Evolutionary conservation across 768 basidiomycete species (phyloP).

Genomic region (Rhodotorula graminis): DNA sequence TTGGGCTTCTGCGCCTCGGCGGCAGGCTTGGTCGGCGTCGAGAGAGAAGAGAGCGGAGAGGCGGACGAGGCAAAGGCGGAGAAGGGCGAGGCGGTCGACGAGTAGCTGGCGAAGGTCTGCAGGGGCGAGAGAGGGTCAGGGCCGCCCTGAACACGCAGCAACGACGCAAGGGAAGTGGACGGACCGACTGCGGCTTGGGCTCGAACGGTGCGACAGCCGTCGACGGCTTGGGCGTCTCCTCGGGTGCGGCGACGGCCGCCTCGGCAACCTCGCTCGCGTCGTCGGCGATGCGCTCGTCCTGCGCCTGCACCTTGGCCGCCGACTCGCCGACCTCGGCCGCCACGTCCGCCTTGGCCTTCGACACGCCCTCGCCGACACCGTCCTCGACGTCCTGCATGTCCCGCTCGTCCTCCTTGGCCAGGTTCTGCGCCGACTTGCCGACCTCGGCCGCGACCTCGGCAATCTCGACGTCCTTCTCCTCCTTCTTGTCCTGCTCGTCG

Average conservation of each 20-base stretch:
- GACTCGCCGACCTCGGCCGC: conserved; percentile 19
- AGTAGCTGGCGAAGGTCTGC: conserved; percentile 11
- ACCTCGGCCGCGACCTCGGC: conserved; percentile 33
- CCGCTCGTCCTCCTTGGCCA: conserved; percentile 5
- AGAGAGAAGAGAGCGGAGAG: conserved; percentile 27
- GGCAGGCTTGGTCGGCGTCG: conserved; percentile 1
- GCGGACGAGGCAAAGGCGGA: conserved; percentile 25
- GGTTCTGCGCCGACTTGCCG: conserved; percentile 12
- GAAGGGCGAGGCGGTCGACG: conserved; percentile 25
- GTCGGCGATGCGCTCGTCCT: conserved; percentile 5
- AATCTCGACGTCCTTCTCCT: conserved; percentile 24
- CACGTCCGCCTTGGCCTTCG: not conserved
- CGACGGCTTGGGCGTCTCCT: not conserved
- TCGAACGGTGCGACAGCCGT: not conserved
- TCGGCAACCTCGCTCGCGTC: not conserved
- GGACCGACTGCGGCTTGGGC: not conserved
- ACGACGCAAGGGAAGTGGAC: too few species aligned
- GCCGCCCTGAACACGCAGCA: too few species aligned
- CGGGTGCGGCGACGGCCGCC: not conserved
- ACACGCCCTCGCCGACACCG: not conserved
- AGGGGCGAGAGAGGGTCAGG: not conserved
- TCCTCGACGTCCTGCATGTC: not conserved
- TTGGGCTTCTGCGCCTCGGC: conserved; percentile 34
- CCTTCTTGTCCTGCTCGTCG: conserved; percentile 13
- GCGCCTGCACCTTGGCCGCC: conserved; percentile 6